Percentiles rank a stretch among this genome's conserved stretches.
phyloP scores from a whole-genome alignment of 2,329 filamentous ascomycete species.

The Alternaria brassicae region DNA sequence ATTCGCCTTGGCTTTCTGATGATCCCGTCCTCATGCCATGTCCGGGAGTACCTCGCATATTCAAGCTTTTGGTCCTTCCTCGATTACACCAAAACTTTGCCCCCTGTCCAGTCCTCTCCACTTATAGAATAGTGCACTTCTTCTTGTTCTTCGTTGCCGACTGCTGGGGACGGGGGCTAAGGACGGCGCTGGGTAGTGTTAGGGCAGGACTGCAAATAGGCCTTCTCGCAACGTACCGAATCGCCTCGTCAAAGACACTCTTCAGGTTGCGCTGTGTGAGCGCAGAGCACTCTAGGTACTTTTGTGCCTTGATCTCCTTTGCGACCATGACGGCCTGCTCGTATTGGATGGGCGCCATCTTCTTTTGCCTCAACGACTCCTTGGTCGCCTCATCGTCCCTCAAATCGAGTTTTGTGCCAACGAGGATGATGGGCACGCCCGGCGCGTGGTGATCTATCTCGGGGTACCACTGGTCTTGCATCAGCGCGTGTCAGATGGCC shows the following conservation, averaged over 20 bases:
- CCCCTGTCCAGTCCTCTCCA: background rate
- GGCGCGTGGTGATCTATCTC: constrained; percentile 98
- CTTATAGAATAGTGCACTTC: constrained; percentile 42
- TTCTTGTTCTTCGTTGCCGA: constrained; percentile 36
- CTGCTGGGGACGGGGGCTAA: constrained; percentile 49
- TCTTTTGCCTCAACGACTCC: constrained; percentile 84
- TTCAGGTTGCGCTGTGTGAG: constrained; percentile 96
- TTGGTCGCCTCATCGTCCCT: constrained; percentile 85
- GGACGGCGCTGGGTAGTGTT: constrained; percentile 46
- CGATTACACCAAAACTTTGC: constrained; percentile 29
- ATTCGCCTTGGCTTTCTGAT: constrained; percentile 3
- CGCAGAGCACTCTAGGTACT: constrained; percentile 97
- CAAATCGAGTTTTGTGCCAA: constrained; percentile 95
- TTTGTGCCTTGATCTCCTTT: constrained; percentile 94
- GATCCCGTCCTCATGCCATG: constrained; percentile 8
- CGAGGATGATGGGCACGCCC: constrained; percentile 93
- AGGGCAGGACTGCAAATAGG: constrained; percentile 10
- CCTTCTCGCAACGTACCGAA: constrained; percentile 71
- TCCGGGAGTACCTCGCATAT: constrained; percentile 21
- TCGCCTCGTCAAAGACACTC: constrained; percentile 98
- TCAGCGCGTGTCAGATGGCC: constrained; percentile 23
- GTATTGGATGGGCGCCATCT: constrained; percentile 96
- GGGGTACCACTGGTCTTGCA: constrained; percentile 78
- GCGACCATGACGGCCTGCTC: constrained; percentile 87
- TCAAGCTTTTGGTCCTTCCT: constrained; percentile 30